phyloP scores from a whole-genome alignment of 148 eudicot genomes.

The Diospyros lotus region DNA sequence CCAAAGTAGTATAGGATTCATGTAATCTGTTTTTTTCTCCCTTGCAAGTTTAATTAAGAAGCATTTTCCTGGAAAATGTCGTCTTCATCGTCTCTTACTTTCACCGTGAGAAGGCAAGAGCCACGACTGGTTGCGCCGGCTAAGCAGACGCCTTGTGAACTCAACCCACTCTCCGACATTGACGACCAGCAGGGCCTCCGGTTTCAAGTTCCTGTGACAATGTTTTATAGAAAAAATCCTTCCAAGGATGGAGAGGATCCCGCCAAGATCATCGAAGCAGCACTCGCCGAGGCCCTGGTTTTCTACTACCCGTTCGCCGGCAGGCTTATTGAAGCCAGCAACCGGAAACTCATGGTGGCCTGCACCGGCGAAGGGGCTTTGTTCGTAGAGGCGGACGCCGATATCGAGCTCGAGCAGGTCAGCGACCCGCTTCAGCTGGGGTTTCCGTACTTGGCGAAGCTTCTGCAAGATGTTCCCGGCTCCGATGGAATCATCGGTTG shows the following conservation, averaged over 20 bases:
- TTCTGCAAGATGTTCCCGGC: constrained; percentile 14
- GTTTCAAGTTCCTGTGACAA: not conserved
- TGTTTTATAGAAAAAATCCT: constrained; percentile 5
- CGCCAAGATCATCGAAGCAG: not conserved
- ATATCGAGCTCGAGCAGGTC: not conserved
- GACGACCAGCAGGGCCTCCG: constrained; percentile 14
- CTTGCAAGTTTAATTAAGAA: too few relatives aligned
- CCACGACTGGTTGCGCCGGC: not conserved
- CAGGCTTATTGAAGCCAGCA: constrained; percentile 4
- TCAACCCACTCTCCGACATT: constrained; percentile 13
- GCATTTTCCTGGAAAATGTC: not conserved
- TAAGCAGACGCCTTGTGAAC: not conserved
- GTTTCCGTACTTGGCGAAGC: not conserved
- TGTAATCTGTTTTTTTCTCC: too few relatives aligned
- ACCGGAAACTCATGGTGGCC: constrained; percentile 6
- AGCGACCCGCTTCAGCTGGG: not conserved
- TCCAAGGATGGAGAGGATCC: not conserved
- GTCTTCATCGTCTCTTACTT: not conserved
- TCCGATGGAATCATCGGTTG: too few relatives aligned
- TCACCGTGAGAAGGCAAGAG: not conserved
- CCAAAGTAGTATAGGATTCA: too few relatives aligned
- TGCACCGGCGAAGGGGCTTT: constrained; percentile 10
- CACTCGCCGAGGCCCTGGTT: constrained; percentile 2
- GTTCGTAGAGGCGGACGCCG: constrained; percentile 14
- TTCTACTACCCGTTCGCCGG: constrained; percentile 18